Evolutionary conservation across 2,329 filamentous ascomycete species (phyloP).

Genomic region (Curvularia spicifera): DNA sequence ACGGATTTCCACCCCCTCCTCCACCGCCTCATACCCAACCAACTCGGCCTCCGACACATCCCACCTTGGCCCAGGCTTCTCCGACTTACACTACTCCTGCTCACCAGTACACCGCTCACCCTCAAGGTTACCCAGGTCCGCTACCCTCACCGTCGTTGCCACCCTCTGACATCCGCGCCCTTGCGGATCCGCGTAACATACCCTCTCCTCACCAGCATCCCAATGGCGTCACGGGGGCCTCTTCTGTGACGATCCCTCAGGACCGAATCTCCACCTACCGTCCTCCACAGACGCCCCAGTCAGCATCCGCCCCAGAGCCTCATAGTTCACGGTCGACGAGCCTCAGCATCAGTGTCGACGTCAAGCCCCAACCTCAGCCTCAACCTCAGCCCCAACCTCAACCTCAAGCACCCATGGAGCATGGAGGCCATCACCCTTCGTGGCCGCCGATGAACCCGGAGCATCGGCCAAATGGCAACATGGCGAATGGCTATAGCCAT

Average conservation of each 20-base stretch:
- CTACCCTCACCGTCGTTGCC: slow-evolving; percentile 43
- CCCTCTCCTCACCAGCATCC: slow-evolving; percentile 45
- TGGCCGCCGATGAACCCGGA: slow-evolving; percentile 45
- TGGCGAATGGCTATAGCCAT: slow-evolving; percentile 43
- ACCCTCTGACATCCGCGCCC: slow-evolving; percentile 43
- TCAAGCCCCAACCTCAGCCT: slow-evolving; percentile 38
- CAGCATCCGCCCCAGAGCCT: slow-evolving; percentile 30
- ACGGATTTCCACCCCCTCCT: slow-evolving; percentile 42
- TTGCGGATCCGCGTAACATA: slow-evolving; percentile 43
- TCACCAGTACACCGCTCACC: slow-evolving; percentile 30
- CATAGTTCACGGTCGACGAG: slow-evolving; percentile 36
- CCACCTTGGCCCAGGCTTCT: slow-evolving; percentile 38
- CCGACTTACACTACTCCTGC: slow-evolving; percentile 36
- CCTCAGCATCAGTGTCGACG: slow-evolving; percentile 34
- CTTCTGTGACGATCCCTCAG: slow-evolving; percentile 43
- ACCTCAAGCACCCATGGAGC: slow-evolving; percentile 44
- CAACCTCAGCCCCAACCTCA: slow-evolving; percentile 34
- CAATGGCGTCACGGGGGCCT: slow-evolving; percentile 43
- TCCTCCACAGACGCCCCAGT: slow-evolving; percentile 42
- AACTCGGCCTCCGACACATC: slow-evolving; percentile 40
- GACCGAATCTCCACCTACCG: slow-evolving; percentile 45
- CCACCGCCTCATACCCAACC: slow-evolving; percentile 41
- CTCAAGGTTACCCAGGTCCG: slow-evolving; percentile 31
- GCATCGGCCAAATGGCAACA: slow-evolving; percentile 42
- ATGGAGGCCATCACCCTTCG: slow-evolving; percentile 41